These are phyloP conservation scores for Lasiodiplodia sp. DNA, from an alignment of 2,329 filamentous ascomycete species.

Conservation along the genomic window DNA sequence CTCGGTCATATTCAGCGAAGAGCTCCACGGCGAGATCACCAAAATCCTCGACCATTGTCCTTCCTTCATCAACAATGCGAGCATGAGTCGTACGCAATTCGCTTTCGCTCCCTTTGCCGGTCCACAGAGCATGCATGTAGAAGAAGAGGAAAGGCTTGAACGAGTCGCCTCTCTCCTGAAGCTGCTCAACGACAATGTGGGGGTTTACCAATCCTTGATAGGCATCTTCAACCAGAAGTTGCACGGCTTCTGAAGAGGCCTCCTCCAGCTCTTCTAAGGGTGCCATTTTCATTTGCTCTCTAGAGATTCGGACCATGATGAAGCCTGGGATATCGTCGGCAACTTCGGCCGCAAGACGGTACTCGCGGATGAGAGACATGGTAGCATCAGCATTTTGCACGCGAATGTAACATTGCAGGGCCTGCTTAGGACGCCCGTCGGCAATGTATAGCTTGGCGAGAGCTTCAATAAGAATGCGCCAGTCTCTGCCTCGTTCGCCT, in stretches of 20 bases:
- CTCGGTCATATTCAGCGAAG: constrained; percentile 83
- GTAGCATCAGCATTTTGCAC: constrained; percentile 91
- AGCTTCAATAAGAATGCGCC: constrained; percentile 86
- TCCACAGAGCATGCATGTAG: constrained; percentile 88
- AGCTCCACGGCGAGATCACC: constrained; percentile 86
- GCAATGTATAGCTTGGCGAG: constrained; percentile 86
- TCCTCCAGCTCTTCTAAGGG: constrained; percentile 76
- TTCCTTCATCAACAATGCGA: constrained; percentile 63
- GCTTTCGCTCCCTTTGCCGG: constrained; percentile 67
- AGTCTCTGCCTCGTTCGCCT: constrained; percentile 77
- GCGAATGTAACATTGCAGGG: constrained; percentile 85
- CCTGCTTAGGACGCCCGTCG: constrained; percentile 81
- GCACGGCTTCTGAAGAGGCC: constrained; percentile 82
- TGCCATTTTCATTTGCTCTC: constrained; percentile 71
- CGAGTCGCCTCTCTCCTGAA: constrained; percentile 66
- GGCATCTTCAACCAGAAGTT: constrained; percentile 87
- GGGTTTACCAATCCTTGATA: constrained; percentile 86
- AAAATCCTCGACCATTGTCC: constrained; percentile 80
- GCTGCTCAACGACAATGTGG: constrained; percentile 77
- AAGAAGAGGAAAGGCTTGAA: constrained; percentile 84
- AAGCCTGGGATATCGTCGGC: constrained; percentile 90
- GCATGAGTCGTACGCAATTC: constrained; percentile 41
- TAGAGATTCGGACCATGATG: constrained; percentile 83
- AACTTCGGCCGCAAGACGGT: constrained; percentile 88
- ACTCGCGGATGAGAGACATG: constrained; percentile 84